Conservation (phyloP, 768 basidiomycete species). For the Tylopilus subfusipes region DNA sequence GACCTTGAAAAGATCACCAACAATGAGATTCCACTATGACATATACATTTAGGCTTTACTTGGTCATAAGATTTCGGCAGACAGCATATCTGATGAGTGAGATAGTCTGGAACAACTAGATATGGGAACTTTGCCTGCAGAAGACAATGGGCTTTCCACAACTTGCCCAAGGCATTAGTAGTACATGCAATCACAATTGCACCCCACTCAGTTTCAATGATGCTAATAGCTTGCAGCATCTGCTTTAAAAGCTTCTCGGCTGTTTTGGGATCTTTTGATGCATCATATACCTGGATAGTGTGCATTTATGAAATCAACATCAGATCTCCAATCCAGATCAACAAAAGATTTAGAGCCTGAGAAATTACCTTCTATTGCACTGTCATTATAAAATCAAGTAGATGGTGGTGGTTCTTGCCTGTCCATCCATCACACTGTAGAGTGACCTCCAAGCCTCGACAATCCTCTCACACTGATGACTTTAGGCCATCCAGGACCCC, state of each 20-base stretch:
- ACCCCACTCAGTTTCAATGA: conserved; percentile 25
- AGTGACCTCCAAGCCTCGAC: conserved; percentile 20
- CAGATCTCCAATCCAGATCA: too few species aligned
- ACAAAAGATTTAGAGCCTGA: neutral
- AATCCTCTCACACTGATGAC: neutral
- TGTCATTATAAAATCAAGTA: conserved; percentile 34
- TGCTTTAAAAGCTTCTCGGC: conserved; percentile 29
- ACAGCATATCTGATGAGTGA: conserved; percentile 35
- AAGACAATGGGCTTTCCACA: conserved; percentile 22
- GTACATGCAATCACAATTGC: conserved; percentile 24
- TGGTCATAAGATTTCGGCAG: neutral
- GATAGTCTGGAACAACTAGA: conserved; percentile 35
- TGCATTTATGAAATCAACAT: conserved; percentile 18
- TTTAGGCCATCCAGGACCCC: neutral
- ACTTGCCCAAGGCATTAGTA: conserved; percentile 37
- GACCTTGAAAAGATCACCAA: conserved; percentile 36
- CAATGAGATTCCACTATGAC: conserved; percentile 37
- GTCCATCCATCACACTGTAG: conserved; percentile 38
- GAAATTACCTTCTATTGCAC: neutral
- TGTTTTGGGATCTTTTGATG: conserved; percentile 30
- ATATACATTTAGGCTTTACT: neutral
- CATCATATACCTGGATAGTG: conserved; percentile 33
- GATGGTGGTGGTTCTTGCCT: conserved; percentile 30
- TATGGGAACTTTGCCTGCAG: conserved; percentile 18
- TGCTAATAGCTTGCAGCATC: conserved; percentile 14